These are phyloP conservation scores for Backusella luteola DNA, from an alignment of 192 early-diverging fungal genomes.

Conservation along the genomic window DNA sequence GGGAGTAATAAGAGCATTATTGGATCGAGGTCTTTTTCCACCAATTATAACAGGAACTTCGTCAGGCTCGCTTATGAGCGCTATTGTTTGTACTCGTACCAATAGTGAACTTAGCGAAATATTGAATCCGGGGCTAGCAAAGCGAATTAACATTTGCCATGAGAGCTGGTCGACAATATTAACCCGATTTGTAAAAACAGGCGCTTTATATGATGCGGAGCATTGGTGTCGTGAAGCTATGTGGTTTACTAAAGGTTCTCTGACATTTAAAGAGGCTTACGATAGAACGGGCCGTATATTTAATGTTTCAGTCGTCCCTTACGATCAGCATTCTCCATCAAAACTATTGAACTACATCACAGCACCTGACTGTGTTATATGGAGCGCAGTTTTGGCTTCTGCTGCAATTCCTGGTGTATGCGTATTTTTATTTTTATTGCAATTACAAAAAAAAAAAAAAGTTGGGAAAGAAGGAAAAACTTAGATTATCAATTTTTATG, in stretches of 20 bases:
- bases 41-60: conserved; percentile 81
- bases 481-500: background rate
- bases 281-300: conserved; percentile 83
- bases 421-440: background rate
- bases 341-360: conserved; percentile 89
- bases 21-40: conserved; percentile 65
- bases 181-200: conserved; percentile 40
- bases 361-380: conserved; percentile 81
- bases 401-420: conserved; percentile 72
- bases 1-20: conserved; percentile 70
- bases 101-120: conserved; percentile 59
- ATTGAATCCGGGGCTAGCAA: conserved; percentile 49
- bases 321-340: conserved; percentile 68
- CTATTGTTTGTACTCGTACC: conserved; percentile 67
- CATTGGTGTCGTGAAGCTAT: conserved; percentile 65
- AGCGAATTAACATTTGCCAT: conserved; percentile 52
- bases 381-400: conserved; percentile 81
- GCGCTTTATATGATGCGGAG: conserved; percentile 55
- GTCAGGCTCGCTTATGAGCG: conserved; percentile 60
- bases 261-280: conserved; percentile 92
- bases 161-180: conserved; percentile 40
- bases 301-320: conserved; percentile 77
- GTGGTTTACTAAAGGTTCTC: conserved; percentile 67
- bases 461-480: background rate
- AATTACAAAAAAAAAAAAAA: background rate